These are phyloP conservation scores for Erodium texanum DNA, from an alignment of 441 rosid genomes.

Conservation along the genomic window DNA sequence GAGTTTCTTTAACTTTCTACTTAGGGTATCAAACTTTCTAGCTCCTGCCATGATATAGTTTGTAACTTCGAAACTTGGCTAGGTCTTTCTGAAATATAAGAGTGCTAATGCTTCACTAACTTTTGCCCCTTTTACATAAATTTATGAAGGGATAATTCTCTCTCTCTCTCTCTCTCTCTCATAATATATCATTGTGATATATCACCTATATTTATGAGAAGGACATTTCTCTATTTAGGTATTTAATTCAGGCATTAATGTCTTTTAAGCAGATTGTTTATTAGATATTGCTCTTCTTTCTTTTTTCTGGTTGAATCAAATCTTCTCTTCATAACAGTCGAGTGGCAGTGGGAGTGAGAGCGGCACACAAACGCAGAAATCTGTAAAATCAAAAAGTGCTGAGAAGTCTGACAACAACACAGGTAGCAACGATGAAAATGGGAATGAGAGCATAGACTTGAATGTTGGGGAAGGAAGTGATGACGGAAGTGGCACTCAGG, in stretches of 20 bases:
- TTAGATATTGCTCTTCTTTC: no score
- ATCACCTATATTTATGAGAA: neutral
- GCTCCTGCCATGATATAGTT: neutral
- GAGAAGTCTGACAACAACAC: constrained; percentile 34
- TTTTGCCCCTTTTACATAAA: neutral
- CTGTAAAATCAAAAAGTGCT: constrained; percentile 31
- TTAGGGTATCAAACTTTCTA: constrained; percentile 13
- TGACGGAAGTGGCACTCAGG: constrained; percentile 59
- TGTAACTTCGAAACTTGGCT: constrained; percentile 4
- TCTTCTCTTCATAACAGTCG: constrained; percentile 30
- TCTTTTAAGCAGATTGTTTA: constrained; percentile 8
- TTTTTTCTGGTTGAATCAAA: constrained; percentile 11
- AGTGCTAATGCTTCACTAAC: neutral
- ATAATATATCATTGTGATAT: neutral
- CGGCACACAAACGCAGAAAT: constrained; percentile 34
- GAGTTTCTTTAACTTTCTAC: constrained; percentile 26
- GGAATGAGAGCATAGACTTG: constrained; percentile 32
- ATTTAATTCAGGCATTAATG: neutral
- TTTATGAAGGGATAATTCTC: neutral
- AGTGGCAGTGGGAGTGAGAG: constrained; percentile 62
- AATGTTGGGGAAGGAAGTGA: constrained; percentile 44
- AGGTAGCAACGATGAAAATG: constrained; percentile 33
- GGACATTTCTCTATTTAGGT: neutral
- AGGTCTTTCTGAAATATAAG: neutral
- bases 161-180: neutral